Conservation (phyloP, 306 rosid species). For the Ziziphus jujuba region DNA sequence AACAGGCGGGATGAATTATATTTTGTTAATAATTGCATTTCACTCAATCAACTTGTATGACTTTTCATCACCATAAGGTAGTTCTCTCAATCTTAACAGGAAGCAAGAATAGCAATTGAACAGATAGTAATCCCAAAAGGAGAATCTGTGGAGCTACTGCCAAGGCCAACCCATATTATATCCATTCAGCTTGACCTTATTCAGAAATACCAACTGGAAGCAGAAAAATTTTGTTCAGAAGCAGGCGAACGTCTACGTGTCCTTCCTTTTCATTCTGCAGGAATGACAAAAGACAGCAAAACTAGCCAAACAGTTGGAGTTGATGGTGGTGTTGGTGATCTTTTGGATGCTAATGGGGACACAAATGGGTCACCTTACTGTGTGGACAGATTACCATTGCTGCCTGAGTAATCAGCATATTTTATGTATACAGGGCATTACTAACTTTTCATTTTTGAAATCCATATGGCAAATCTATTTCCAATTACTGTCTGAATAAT, state of each 20-base stretch:
- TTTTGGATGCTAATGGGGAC: slow-evolving; percentile 42
- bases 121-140: slow-evolving; percentile 72
- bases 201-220: slow-evolving; percentile 63
- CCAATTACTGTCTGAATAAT: background rate
- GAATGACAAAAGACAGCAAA: slow-evolving; percentile 26
- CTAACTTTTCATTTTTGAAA: background rate
- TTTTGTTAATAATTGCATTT: too few species aligned
- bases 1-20: too few species aligned
- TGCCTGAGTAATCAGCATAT: slow-evolving; percentile 52
- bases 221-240: slow-evolving; percentile 45
- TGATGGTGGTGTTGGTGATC: slow-evolving; percentile 43
- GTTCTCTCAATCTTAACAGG: slow-evolving; percentile 45
- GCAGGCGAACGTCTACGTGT: slow-evolving; percentile 52
- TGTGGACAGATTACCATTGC: slow-evolving; percentile 64
- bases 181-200: slow-evolving; percentile 69
- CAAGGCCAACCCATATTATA: slow-evolving; percentile 58
- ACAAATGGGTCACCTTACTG: slow-evolving; percentile 43
- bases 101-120: slow-evolving; percentile 91
- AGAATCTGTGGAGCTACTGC: slow-evolving; percentile 75
- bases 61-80: background rate
- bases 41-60: background rate
- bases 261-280: slow-evolving; percentile 48
- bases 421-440: slow-evolving; percentile 1
- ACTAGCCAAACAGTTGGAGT: slow-evolving; percentile 20
- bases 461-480: too few species aligned